These are phyloP conservation scores for Pseudofabraea citricarpa DNA, from an alignment of 2,329 filamentous ascomycete species.

Conservation along the genomic window DNA sequence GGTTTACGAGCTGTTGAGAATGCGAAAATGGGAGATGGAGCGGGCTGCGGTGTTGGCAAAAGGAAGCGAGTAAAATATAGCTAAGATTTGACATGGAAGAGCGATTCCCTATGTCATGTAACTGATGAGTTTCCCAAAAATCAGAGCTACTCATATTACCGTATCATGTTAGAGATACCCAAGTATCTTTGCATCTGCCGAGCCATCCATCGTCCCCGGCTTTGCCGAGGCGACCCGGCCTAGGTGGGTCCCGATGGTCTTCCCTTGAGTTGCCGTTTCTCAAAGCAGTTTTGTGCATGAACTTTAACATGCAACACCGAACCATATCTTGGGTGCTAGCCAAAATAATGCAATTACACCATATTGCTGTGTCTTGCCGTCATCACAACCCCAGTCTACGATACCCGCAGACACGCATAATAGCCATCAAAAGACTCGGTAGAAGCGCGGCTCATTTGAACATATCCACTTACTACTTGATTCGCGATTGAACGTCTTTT, in stretches of 20 bases:
- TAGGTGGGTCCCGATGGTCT: too few species aligned
- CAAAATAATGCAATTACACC: background rate
- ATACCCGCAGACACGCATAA: too few species aligned
- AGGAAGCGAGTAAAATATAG: background rate
- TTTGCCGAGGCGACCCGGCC: background rate
- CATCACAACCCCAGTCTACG: background rate
- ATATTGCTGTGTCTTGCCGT: background rate
- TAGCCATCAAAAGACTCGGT: background rate
- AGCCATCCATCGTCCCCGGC: too few species aligned
- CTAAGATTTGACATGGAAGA: too few species aligned
- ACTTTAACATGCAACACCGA: background rate
- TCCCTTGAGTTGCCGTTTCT: background rate
- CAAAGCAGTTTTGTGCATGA: background rate
- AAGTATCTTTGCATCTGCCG: too few species aligned
- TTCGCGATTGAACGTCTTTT: background rate
- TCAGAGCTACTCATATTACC: too few species aligned
- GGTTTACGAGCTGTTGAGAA: constrained; percentile 46
- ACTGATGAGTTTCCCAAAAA: too few species aligned
- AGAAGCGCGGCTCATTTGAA: background rate
- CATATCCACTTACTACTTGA: background rate
- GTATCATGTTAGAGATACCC: too few species aligned
- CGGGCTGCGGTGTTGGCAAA: background rate
- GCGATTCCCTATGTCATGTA: too few species aligned
- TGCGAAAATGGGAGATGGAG: constrained; percentile 36
- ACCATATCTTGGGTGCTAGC: background rate